Evolutionary conservation across 1,284 basidiomycete genomes (phyloP).

Genomic region (Microbotryum scabiosae): DNA sequence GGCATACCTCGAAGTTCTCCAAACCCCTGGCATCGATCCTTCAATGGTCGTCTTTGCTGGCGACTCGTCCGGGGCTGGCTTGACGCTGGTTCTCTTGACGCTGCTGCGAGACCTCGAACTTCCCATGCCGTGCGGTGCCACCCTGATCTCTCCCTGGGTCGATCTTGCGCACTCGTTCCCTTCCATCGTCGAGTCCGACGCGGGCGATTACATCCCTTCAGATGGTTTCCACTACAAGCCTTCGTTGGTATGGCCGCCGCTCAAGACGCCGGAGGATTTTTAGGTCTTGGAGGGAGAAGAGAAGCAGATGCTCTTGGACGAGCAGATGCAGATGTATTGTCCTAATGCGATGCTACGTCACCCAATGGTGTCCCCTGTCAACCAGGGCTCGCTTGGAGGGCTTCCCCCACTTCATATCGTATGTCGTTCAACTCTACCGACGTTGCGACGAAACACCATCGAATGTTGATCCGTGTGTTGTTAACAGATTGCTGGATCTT

Average conservation of each 20-base stretch:
- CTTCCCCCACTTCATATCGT: constrained; percentile 72
- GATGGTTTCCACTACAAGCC: constrained; percentile 25
- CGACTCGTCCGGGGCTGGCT: constrained; percentile 87
- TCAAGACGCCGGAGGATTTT: constrained; percentile 11
- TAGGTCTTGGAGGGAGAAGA: constrained; percentile 10
- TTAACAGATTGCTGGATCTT: constrained; percentile 62
- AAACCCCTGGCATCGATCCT: constrained; percentile 69
- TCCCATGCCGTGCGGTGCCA: constrained; percentile 61
- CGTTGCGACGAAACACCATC: not conserved
- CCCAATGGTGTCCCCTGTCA: constrained; percentile 75
- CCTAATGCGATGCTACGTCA: constrained; percentile 62
- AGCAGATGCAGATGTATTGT: constrained; percentile 64
- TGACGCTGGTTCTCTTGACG: constrained; percentile 64
- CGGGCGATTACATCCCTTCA: constrained; percentile 24
- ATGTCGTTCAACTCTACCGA: not conserved
- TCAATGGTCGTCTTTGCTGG: constrained; percentile 74
- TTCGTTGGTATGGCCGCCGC: constrained; percentile 26
- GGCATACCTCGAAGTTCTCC: constrained; percentile 55
- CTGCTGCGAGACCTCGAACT: constrained; percentile 76
- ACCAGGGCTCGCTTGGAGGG: constrained; percentile 68
- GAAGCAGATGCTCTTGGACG: constrained; percentile 10
- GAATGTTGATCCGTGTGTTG: not conserved
- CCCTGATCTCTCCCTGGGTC: constrained; percentile 59
- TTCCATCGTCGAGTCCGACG: constrained; percentile 57
- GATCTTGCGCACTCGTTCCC: constrained; percentile 93